Evolutionary conservation across 1,139 yeast genomes (phyloP).

Genomic region (Blastobotrys proliferans): DNA sequence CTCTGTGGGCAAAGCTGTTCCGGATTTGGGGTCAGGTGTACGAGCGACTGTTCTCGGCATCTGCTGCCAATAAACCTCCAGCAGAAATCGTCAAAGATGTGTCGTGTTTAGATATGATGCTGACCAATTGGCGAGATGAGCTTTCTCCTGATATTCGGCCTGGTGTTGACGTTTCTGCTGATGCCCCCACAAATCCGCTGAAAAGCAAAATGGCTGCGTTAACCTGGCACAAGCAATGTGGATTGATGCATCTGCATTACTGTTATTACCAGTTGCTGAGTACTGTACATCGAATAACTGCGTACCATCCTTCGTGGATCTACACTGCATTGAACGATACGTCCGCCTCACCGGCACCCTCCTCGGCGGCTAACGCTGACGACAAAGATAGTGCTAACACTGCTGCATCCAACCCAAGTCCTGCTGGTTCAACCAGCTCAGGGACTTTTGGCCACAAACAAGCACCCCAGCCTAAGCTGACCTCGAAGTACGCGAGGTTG

Average conservation of each 20-base stretch:
- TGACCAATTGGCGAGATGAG: conserved; percentile 30
- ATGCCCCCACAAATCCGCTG: conserved; percentile 3
- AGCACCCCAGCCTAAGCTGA: neutral
- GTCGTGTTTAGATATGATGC: conserved; percentile 29
- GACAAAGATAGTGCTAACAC: neutral
- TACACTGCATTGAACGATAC: conserved; percentile 16
- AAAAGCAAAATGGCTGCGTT: conserved; percentile 1
- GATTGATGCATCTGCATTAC: conserved; percentile 20
- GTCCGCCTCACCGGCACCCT: neutral
- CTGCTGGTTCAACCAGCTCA: neutral
- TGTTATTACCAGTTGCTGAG: conserved; percentile 27
- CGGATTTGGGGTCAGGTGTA: conserved; percentile 28
- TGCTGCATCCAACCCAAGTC: conserved; percentile 2
- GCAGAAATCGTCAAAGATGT: conserved; percentile 29
- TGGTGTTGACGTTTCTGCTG: conserved; percentile 15
- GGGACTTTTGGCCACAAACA: neutral
- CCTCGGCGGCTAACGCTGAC: conserved; percentile 3
- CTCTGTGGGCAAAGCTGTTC: conserved; percentile 20
- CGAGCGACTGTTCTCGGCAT: conserved; percentile 30
- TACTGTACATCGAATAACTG: conserved; percentile 30
- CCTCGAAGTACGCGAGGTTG: conserved; percentile 21
- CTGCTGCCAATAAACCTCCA: conserved; percentile 29
- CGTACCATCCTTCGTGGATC: conserved; percentile 32
- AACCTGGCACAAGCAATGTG: conserved; percentile 12
- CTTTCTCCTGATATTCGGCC: conserved; percentile 31